Conservation (phyloP, 2,329 filamentous ascomycete genomes). For the Dryadomyces sulphureus region DNA sequence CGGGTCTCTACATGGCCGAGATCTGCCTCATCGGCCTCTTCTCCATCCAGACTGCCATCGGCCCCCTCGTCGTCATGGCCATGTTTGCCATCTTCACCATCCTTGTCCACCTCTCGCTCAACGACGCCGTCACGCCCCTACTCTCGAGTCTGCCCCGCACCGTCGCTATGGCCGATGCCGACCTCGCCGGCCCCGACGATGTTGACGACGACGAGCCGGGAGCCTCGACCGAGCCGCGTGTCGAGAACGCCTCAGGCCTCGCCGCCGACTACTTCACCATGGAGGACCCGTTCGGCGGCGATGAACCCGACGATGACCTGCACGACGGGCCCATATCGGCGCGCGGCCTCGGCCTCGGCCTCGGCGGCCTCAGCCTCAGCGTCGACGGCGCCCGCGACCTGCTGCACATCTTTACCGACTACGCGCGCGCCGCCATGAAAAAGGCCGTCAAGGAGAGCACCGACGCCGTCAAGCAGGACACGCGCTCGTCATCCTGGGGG, state of each 20-base stretch:
- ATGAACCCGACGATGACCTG: conserved; percentile 21
- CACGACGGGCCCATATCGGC: conserved; percentile 7
- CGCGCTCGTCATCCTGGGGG: conserved; percentile 14
- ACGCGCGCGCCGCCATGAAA: conserved; percentile 11
- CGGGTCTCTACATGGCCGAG: conserved; percentile 67
- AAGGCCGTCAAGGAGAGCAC: conserved; percentile 10
- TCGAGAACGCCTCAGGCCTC: conserved; percentile 10
- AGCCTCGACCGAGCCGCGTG: not conserved
- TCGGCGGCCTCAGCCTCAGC: conserved; percentile 8
- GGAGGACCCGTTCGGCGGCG: conserved; percentile 17
- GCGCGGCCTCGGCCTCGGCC: not conserved
- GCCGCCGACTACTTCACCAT: conserved; percentile 18
- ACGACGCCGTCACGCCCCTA: conserved; percentile 54
- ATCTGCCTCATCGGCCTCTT: conserved; percentile 74
- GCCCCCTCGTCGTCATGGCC: conserved; percentile 61
- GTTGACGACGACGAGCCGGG: not conserved
- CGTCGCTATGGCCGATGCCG: conserved; percentile 27
- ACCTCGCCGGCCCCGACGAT: conserved; percentile 9
- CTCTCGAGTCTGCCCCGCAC: conserved; percentile 58
- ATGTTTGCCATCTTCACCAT: conserved; percentile 61
- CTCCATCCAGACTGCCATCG: conserved; percentile 48
- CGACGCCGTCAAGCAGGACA: conserved; percentile 14
- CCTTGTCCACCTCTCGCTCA: conserved; percentile 61
- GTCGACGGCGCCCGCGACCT: conserved; percentile 17
- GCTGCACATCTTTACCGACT: conserved; percentile 12